Conservation (phyloP, 306 rosid genomes). For the Urtica urens region DNA sequence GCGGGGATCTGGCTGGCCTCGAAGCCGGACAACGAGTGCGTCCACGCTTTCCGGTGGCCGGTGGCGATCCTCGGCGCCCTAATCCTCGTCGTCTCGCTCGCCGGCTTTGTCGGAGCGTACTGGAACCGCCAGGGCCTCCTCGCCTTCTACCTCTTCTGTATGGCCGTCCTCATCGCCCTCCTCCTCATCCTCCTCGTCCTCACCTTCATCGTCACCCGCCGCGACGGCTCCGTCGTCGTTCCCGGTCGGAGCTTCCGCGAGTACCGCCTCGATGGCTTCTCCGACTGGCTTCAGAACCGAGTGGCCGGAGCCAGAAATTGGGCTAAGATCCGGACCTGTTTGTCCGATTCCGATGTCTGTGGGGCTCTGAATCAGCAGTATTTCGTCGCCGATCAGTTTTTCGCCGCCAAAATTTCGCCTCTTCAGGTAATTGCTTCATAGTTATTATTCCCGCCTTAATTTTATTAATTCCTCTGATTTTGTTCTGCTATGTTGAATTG, state of each 20-base stretch:
- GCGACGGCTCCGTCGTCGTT: constrained; percentile 43
- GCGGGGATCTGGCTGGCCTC: constrained; percentile 92
- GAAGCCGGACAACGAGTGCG: constrained; percentile 71
- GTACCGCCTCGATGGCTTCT: constrained; percentile 45
- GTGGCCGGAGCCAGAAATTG: constrained; percentile 42
- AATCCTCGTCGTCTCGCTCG: constrained; percentile 50
- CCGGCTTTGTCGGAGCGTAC: constrained; percentile 83
- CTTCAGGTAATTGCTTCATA: constrained; percentile 80
- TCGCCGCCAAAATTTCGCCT: constrained; percentile 56
- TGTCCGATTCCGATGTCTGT: constrained; percentile 65
- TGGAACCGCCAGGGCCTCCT: constrained; percentile 62
- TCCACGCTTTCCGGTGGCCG: constrained; percentile 67
- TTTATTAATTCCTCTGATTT: too few relatives aligned
- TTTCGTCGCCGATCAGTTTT: constrained; percentile 48
- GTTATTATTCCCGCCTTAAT: too few relatives aligned
- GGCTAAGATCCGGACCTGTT: constrained; percentile 54
- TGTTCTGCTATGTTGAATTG: too few relatives aligned
- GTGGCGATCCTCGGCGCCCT: constrained; percentile 55
- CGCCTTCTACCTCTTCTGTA: constrained; percentile 67
- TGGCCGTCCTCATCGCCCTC: constrained; percentile 61
- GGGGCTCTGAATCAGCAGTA: constrained; percentile 33
- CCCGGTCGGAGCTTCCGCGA: constrained; percentile 47
- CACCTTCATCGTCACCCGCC: constrained; percentile 60
- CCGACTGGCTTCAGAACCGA: constrained; percentile 53
- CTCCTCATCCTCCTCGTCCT: constrained; percentile 57